phyloP scores from a whole-genome alignment of 768 basidiomycete species.

The Tephrocybe sp. region DNA sequence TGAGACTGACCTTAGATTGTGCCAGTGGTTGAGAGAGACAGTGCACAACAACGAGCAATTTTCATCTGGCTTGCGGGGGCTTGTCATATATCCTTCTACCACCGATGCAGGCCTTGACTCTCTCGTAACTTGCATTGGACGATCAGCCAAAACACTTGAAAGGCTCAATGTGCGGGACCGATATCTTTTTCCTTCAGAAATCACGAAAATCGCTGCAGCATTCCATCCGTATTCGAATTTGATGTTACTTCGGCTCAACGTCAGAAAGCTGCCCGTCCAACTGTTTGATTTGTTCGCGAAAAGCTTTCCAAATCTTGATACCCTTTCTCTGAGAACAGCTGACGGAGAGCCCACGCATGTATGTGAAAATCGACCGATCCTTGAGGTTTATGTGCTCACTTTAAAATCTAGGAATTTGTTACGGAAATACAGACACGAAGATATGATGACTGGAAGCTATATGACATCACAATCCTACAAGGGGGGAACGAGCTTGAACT shows the following conservation, averaged over 20 bases:
- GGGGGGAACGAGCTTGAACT: conserved; percentile 31
- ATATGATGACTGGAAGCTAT: conserved; percentile 34
- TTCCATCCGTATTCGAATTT: conserved; percentile 26
- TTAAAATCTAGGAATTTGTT: conserved; percentile 22
- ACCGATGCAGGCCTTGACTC: conserved; percentile 31
- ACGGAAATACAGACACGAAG: conserved; percentile 25
- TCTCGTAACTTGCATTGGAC: conserved; percentile 29
- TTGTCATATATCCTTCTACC: conserved; percentile 44
- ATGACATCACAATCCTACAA: conserved; percentile 37
- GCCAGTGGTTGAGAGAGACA: conserved; percentile 32
- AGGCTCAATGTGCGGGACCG: conserved; percentile 39
- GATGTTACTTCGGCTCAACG: conserved; percentile 31
- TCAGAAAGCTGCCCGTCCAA: conserved; percentile 28
- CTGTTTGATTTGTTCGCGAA: conserved; percentile 34
- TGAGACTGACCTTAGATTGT: conserved; percentile 34
- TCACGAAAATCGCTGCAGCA: conserved; percentile 23
- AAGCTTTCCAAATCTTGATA: conserved; percentile 29
- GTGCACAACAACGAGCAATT: conserved; percentile 29
- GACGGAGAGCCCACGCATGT: conserved; percentile 20
- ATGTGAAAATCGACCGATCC: conserved; percentile 2
- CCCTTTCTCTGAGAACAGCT: conserved; percentile 30
- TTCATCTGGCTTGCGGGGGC: conserved; percentile 24
- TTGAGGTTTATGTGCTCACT: conserved; percentile 2
- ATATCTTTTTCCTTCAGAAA: conserved; percentile 35
- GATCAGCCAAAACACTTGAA: conserved; percentile 31